Conservation (phyloP, 192 early-diverging fungal genomes). For the Lunasporangiospora selenospora region DNA sequence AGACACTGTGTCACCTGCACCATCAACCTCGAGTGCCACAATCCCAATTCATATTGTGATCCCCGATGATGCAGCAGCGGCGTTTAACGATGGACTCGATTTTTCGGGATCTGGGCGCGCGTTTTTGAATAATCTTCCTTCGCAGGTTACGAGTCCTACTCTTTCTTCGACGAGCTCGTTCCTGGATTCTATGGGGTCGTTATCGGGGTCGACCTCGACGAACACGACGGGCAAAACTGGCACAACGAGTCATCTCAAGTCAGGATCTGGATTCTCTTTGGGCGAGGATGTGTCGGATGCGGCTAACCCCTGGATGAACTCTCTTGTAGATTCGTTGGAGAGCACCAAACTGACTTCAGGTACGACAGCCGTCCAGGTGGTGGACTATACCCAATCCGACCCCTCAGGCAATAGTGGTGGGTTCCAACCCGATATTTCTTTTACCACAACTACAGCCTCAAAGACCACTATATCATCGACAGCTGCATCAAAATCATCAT, state of each 20-base stretch:
- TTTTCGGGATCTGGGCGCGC: too few relatives aligned
- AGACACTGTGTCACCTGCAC: slow-evolving; percentile 10
- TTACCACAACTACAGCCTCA: neutral
- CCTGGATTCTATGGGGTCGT: too few relatives aligned
- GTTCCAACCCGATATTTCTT: slow-evolving; percentile 10
- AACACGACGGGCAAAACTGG: too few relatives aligned
- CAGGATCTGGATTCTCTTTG: slow-evolving; percentile 28
- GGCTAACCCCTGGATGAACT: slow-evolving; percentile 42
- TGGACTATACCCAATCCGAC: slow-evolving; percentile 34
- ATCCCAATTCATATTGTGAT: slow-evolving; percentile 6
- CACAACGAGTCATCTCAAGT: slow-evolving; percentile 1
- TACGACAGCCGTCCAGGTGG: neutral
- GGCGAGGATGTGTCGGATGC: slow-evolving; percentile 40
- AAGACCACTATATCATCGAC: neutral
- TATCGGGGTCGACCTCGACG: too few relatives aligned
- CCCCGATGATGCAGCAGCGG: slow-evolving; percentile 32
- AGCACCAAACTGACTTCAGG: slow-evolving; percentile 3
- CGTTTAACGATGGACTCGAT: too few relatives aligned
- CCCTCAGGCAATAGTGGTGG: neutral
- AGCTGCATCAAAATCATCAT: neutral
- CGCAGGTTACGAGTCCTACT: too few relatives aligned
- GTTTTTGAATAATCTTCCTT: too few relatives aligned
- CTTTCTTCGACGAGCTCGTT: too few relatives aligned
- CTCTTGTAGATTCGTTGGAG: slow-evolving; percentile 20
- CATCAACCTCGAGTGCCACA: slow-evolving; percentile 1